Conservation (phyloP, 345 rosid genomes). For the Physaria fendleri region DNA sequence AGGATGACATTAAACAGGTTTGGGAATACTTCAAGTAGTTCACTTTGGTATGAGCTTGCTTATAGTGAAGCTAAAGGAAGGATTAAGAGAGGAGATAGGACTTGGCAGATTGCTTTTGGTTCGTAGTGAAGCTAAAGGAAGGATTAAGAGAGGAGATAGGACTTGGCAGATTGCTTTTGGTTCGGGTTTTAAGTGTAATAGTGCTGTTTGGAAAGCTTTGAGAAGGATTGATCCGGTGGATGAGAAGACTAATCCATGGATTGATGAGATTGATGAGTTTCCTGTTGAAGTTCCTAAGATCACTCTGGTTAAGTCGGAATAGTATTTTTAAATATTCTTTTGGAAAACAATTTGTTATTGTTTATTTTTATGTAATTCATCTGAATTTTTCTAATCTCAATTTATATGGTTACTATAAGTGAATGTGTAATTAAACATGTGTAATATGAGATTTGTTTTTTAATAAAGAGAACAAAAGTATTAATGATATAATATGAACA, state of each 20-base stretch:
- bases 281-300: constrained; percentile 72
- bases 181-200: constrained; percentile 93
- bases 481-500: no score
- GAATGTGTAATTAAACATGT: no score
- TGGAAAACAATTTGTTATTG: no score
- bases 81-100: no score
- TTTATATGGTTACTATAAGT: no score
- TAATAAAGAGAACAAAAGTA: no score
- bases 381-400: no score
- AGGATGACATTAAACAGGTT: constrained; percentile 84
- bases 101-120: no score
- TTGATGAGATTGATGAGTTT: constrained; percentile 63
- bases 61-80: no score
- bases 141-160: constrained; percentile 74
- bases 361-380: no score
- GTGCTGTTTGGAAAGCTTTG: constrained; percentile 84
- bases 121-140: constrained; percentile 84
- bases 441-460: no score
- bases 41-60: constrained; percentile 85
- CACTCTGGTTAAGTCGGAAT: constrained; percentile 18
- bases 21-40: constrained; percentile 90
- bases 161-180: constrained; percentile 96
- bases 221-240: constrained; percentile 57
- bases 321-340: no score
- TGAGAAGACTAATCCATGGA: constrained; percentile 76